These are phyloP conservation scores for Graphium sp. DNA, from an alignment of 2,329 filamentous ascomycete species.

Conservation along the genomic window DNA sequence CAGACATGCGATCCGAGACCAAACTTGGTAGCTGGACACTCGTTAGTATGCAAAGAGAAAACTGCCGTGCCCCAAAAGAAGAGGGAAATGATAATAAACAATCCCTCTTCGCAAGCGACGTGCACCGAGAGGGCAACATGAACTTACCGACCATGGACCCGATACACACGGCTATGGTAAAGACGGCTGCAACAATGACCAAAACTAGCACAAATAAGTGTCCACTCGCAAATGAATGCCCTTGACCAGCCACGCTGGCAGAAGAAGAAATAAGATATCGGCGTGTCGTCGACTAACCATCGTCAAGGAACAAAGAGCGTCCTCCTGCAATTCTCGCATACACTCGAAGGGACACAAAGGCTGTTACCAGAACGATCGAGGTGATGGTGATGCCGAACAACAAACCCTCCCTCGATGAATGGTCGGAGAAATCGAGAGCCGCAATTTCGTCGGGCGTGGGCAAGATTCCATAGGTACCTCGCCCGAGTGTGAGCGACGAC, in stretches of 20 bases:
- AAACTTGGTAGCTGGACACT: conserved; percentile 3
- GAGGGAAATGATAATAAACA: no score
- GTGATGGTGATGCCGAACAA: neutral
- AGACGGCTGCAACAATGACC: conserved; percentile 3
- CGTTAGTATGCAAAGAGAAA: conserved; percentile 2
- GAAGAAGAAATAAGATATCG: neutral
- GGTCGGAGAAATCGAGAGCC: conserved; percentile 3
- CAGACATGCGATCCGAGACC: conserved; percentile 5
- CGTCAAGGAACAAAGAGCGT: conserved; percentile 4
- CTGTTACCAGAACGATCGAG: conserved; percentile 1
- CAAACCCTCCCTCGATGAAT: neutral
- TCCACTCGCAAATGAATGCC: neutral
- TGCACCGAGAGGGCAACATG: neutral
- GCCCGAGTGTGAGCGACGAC: no score
- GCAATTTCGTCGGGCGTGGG: neutral
- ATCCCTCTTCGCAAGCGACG: no score
- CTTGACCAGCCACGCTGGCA: neutral
- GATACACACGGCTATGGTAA: conserved; percentile 1
- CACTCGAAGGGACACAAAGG: conserved; percentile 3
- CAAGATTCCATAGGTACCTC: no score
- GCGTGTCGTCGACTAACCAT: conserved; percentile 3
- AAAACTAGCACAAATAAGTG: neutral
- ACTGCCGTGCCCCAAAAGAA: no score
- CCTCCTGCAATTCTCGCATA: conserved; percentile 2
- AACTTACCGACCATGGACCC: conserved; percentile 3